A percentile compares a stretch with the other conserved stretches of the same genome.
Evolutionary conservation across 345 rosid genomes (phyloP).

Genomic region (Rhizophora mangle): DNA sequence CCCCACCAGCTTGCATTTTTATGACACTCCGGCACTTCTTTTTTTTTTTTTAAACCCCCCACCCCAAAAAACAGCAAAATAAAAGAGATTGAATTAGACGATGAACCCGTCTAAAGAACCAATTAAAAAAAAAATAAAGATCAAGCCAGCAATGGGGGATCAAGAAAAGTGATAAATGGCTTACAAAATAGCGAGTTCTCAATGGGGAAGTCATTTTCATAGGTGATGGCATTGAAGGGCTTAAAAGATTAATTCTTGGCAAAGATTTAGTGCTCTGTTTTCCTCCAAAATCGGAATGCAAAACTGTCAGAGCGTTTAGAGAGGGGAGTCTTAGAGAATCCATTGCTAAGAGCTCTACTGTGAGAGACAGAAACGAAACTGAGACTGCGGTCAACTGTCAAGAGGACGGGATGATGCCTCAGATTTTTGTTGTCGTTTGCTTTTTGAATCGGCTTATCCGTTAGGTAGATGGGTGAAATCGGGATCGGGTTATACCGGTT

Average conservation of each 20-base stretch:
- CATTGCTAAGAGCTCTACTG: constrained; percentile 20
- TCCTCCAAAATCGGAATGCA: constrained; percentile 14
- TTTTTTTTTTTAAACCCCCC: not conserved
- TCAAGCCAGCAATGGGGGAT: constrained; percentile 10
- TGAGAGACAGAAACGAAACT: not conserved
- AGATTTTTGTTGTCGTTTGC: not conserved
- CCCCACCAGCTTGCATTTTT: constrained; percentile 58
- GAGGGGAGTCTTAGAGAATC: constrained; percentile 43
- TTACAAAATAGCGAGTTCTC: constrained; percentile 23
- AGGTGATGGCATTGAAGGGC: constrained; percentile 18
- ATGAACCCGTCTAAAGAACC: not conserved
- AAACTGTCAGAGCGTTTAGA: constrained; percentile 19
- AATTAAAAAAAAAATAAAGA: constrained; percentile 1
- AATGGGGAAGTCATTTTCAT: constrained; percentile 17
- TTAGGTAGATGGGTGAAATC: no score
- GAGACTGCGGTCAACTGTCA: not conserved
- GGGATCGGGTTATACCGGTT: no score
- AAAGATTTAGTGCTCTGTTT: constrained; percentile 7
- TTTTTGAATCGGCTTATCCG: not conserved
- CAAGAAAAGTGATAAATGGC: constrained; percentile 11
- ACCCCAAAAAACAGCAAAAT: constrained; percentile 7
- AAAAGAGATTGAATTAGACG: not conserved
- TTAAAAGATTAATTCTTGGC: constrained; percentile 19
- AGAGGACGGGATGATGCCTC: not conserved
- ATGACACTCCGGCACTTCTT: constrained; percentile 41